A percentile compares a stretch with the other conserved stretches of the same genome.
These are phyloP conservation scores for Macrotyloma uniflorum DNA, from an alignment of 306 rosid species.

Conservation along the genomic window DNA sequence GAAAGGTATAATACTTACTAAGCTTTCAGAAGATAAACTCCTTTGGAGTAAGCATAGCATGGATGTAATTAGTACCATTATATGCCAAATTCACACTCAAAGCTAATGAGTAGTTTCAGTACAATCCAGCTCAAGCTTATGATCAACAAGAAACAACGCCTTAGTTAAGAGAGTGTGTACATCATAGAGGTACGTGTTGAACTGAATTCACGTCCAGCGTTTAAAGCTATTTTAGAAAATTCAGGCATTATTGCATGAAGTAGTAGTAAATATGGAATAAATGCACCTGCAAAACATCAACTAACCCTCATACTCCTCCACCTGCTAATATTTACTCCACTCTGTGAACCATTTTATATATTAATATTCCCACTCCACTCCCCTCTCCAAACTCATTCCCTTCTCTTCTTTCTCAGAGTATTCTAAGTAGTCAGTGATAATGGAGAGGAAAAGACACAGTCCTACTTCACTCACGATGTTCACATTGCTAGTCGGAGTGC, in stretches of 20 bases:
- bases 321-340: conserved; percentile 80
- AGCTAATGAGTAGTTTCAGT: not conserved
- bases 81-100: not conserved
- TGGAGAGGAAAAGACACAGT: conserved; percentile 51
- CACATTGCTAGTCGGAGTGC: conserved; percentile 58
- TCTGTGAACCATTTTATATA: conserved; percentile 54
- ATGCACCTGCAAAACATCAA: conserved; percentile 79
- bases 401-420: conserved; percentile 16
- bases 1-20: not conserved
- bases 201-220: conserved; percentile 11
- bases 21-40: conserved; percentile 11
- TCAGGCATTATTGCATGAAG: conserved; percentile 37
- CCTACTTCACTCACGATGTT: conserved; percentile 52
- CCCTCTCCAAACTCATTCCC: conserved; percentile 36
- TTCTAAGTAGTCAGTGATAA: conserved; percentile 38
- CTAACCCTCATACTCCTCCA: conserved; percentile 76
- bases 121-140: conserved; percentile 16
- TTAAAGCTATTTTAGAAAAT: conserved; percentile 32
- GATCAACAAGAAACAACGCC: conserved; percentile 26
- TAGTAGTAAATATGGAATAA: conserved; percentile 65
- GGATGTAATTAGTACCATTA: conserved; percentile 19
- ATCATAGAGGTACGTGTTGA: not conserved
- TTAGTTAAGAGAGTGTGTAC: not conserved
- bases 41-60: not conserved
- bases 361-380: conserved; percentile 24